Percentiles rank a stretch among this genome's conserved stretches.
Conservation (phyloP, 306 rosid genomes). For the Gastrolobium bilobum region DNA sequence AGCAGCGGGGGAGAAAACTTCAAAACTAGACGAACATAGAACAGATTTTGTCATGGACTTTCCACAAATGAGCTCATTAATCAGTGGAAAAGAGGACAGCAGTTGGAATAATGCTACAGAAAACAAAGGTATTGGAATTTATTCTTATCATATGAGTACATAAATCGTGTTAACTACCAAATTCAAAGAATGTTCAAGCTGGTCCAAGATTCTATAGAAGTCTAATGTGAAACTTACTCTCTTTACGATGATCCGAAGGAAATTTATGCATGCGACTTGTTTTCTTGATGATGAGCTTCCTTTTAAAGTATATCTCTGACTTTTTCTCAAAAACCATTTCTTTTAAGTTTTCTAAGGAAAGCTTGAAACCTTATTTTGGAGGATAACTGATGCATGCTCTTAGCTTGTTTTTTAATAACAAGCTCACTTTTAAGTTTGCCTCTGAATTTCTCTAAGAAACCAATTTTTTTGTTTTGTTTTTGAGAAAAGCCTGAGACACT, state of each 20-base stretch:
- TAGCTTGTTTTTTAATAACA: background rate
- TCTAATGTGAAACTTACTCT: background rate
- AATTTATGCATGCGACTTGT: background rate
- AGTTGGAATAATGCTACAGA: conserved; percentile 8
- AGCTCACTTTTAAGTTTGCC: background rate
- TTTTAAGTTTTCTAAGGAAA: no score
- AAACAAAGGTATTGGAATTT: conserved; percentile 48
- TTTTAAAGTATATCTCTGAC: background rate
- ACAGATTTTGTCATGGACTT: conserved; percentile 19
- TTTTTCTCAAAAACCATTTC: background rate
- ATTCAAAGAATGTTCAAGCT: background rate
- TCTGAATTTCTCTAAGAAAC: conserved; percentile 5
- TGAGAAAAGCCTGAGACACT: background rate
- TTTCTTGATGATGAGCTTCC: background rate
- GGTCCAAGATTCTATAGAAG: background rate
- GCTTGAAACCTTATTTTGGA: background rate
- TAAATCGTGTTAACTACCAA: background rate
- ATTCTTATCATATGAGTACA: background rate
- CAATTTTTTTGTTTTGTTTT: background rate
- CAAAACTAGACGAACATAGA: conserved; percentile 42
- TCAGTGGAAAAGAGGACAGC: conserved; percentile 22
- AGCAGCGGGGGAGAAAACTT: conserved; percentile 28
- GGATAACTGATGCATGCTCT: background rate
- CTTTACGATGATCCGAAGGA: background rate
- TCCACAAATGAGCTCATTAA: conserved; percentile 36